Base-by-base conservation (phyloP, 2,329 filamentous ascomycete species). In the Aspergillus aculeatus region DNA sequence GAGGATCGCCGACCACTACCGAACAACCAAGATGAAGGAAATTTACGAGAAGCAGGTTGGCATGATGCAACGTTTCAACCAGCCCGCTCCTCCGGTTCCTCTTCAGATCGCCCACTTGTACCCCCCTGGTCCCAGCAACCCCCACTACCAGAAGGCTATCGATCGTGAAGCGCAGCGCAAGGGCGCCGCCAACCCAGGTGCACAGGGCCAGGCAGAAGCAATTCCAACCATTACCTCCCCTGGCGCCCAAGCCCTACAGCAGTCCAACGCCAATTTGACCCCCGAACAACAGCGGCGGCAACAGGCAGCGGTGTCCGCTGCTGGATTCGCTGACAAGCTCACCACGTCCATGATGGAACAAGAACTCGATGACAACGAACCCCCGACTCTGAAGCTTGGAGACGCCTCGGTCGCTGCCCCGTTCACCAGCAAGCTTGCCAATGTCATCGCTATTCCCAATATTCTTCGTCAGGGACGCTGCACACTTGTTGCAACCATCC, bases 401-500 rank as follows among this genome's bases (percentile, higher is more conserved):
- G 95, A 99, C 76, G 95, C 95, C 6, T 99, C 95, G 0, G 94
- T 98, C 57, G 95, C 95, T 47, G 95, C 95, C 0, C 95, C 95
- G 0, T 99, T 99, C 77, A 99, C 95, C 0, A 96, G 92, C 75
- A 99, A 99, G 80, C 85, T 99, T 48, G 91, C 93, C 68, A 97
- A 99, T 71, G 95, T 99, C 60, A 86, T 99, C 69, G 95, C 95
- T 41, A 92, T 99, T 60, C 94, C 95, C 55, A 99, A 99, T 80
- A 99, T 99, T 70, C 95, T 99, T 71, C 91, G 95, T 60, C 95
- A 99, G 80, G 95, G 95, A 59, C 90, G 95, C 63, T 99, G 95
- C 81, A 99, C 95, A 7, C 86, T 99, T 21, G 95, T 99, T 57
- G 95, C 95, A 32, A 99, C 95, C 0, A 98, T 99, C 66, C 95